phyloP scores from a whole-genome alignment of 345 rosid species.

The Ceriops decandra region DNA sequence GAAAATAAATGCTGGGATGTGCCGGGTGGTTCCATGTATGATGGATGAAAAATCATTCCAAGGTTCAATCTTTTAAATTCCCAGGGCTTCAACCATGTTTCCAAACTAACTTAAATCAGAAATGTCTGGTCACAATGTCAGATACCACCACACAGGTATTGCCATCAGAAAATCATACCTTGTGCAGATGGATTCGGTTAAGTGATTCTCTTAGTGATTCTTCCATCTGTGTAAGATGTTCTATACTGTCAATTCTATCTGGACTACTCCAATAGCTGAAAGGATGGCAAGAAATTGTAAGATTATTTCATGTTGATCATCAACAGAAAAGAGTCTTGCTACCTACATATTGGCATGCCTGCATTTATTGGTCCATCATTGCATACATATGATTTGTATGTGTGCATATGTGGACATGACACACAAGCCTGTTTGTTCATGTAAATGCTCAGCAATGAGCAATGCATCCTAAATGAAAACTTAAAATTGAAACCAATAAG shows the following conservation, averaged over 20 bases:
- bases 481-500: too few relatives aligned
- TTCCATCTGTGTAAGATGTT: conserved; percentile 71
- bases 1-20: neutral
- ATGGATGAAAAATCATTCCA: neutral
- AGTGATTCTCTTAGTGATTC: conserved; percentile 64
- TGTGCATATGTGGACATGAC: too few relatives aligned
- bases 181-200: conserved; percentile 45
- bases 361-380: neutral
- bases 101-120: neutral
- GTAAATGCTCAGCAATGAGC: neutral
- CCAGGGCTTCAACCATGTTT: neutral
- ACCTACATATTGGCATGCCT: too few relatives aligned
- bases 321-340: too few relatives aligned
- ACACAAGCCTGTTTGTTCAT: neutral
- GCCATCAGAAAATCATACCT: conserved; percentile 35
- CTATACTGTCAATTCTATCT: conserved; percentile 58
- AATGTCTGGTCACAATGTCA: neutral
- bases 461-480: too few relatives aligned
- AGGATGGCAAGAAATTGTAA: conserved; percentile 18
- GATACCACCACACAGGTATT: too few relatives aligned
- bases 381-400: neutral
- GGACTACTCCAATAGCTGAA: conserved; percentile 74
- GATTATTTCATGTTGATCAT: neutral
- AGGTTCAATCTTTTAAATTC: neutral
- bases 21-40: neutral